Conservation (phyloP, 345 rosid genomes). For the Populus euphratica region DNA sequence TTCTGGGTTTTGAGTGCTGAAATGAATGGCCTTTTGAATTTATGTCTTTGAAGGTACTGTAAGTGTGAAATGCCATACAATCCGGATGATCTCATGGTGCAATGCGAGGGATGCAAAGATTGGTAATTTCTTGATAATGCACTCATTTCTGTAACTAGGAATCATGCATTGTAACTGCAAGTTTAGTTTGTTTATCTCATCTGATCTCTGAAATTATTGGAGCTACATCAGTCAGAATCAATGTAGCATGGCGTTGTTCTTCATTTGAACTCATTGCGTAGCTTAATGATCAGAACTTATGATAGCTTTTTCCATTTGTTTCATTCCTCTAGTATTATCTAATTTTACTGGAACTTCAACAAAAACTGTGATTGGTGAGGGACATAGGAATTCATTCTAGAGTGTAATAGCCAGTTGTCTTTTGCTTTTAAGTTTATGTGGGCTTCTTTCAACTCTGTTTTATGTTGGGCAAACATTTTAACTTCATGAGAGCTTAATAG, state of each 20-base stretch:
- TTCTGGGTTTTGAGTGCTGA: neutral
- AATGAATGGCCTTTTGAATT: neutral
- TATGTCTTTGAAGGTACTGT: slow-evolving; percentile 58
- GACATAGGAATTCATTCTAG: neutral
- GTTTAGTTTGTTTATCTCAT: slow-evolving; percentile 2
- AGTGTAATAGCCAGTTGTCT: neutral
- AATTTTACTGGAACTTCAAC: neutral
- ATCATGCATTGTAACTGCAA: neutral
- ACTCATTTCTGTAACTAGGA: neutral
- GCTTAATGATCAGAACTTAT: neutral
- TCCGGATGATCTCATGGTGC: slow-evolving; percentile 87
- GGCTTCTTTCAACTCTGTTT: neutral
- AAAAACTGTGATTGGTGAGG: neutral
- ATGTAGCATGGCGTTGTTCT: neutral
- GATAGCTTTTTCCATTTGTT: neutral
- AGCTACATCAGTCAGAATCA: neutral
- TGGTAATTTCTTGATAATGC: slow-evolving; percentile 41
- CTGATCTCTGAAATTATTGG: slow-evolving; percentile 8
- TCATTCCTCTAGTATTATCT: neutral
- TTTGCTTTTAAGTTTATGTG: neutral
- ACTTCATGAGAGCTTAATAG: neutral
- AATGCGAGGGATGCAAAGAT: slow-evolving; percentile 84
- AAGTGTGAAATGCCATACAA: slow-evolving; percentile 90
- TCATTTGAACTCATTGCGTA: neutral
- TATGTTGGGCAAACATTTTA: neutral